Evolutionary conservation across 352 stramenopile genomes (phyloP).

Genomic region (Globisporangium sylvaticum): DNA sequence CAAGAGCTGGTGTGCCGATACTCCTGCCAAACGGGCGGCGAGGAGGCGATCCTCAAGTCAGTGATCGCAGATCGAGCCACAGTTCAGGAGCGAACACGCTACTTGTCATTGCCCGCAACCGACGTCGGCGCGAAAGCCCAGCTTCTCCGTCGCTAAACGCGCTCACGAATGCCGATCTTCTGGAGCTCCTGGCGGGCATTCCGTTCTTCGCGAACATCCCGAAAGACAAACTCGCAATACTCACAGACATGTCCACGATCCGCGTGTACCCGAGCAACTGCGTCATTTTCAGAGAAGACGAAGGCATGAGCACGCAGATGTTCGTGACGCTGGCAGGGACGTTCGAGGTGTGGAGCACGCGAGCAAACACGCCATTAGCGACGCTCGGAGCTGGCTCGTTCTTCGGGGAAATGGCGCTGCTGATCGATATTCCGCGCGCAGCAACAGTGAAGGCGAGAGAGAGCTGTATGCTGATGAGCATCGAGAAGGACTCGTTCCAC

Average conservation of each 20-base stretch:
- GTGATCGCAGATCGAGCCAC: conserved; percentile 44
- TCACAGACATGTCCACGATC: conserved; percentile 77
- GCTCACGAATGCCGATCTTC: conserved; percentile 63
- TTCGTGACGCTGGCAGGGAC: conserved; percentile 66
- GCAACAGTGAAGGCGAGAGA: conserved; percentile 64
- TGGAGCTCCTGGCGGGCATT: conserved; percentile 55
- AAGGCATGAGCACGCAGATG: conserved; percentile 77
- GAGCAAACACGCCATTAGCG: conserved; percentile 39
- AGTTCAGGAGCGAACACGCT: conserved; percentile 38
- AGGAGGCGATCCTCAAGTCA: conserved; percentile 67
- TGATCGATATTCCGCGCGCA: conserved; percentile 75
- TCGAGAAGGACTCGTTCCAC: conserved; percentile 75
- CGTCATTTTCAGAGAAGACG: conserved; percentile 70
- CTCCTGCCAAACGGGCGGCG: conserved; percentile 43
- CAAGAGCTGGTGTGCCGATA: conserved; percentile 63
- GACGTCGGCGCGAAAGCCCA: conserved; percentile 27
- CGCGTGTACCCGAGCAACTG: conserved; percentile 66
- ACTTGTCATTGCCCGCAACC: conserved; percentile 28
- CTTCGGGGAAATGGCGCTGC: conserved; percentile 78
- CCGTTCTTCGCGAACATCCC: conserved; percentile 69
- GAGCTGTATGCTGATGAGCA: conserved; percentile 76
- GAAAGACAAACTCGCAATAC: conserved; percentile 45
- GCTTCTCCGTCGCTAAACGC: conserved; percentile 46
- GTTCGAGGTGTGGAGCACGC: conserved; percentile 62
- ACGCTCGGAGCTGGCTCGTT: conserved; percentile 65